phyloP scores from a whole-genome alignment of 768 basidiomycete genomes.

The Boletales sp. region DNA sequence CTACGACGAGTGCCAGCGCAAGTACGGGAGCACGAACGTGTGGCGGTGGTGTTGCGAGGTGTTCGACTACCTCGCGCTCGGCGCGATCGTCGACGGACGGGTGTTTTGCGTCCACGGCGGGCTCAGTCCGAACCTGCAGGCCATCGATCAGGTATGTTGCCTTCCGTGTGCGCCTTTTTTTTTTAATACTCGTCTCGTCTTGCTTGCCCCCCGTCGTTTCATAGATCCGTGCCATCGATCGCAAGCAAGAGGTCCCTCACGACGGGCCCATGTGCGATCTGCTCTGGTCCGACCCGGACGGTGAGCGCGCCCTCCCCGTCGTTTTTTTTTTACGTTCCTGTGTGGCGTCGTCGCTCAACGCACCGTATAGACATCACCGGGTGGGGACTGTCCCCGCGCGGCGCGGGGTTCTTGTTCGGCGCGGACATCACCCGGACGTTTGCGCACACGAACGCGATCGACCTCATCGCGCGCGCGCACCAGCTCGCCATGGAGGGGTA shows the following conservation, averaged over 20 bases:
- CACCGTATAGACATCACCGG: slow-evolving; percentile 69
- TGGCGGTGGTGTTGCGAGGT: slow-evolving; percentile 99
- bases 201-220: too few relatives aligned
- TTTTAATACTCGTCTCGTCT: too few relatives aligned
- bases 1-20: slow-evolving; percentile 95
- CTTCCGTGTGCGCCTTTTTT: too few relatives aligned
- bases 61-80: slow-evolving; percentile 93
- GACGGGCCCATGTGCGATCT: slow-evolving; percentile 99
- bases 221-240: slow-evolving; percentile 94
- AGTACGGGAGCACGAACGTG: slow-evolving; percentile 91
- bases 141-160: slow-evolving; percentile 77
- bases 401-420: slow-evolving; percentile 94
- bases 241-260: slow-evolving; percentile 97
- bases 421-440: slow-evolving; percentile 88
- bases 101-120: slow-evolving; percentile 99
- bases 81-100: slow-evolving; percentile 93
- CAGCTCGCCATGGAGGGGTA: slow-evolving; percentile 98
- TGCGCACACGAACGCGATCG: slow-evolving; percentile 86
- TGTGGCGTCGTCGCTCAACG: slow-evolving; percentile 22
- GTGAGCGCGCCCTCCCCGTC: slow-evolving; percentile 36
- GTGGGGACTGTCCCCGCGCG: slow-evolving; percentile 97
- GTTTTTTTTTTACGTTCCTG: too few relatives aligned
- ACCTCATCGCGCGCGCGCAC: slow-evolving; percentile 94
- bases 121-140: slow-evolving; percentile 81
- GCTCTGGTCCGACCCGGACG: slow-evolving; percentile 99